Evolutionary conservation across 352 stramenopile species (phyloP).

Genomic region (Phytopythium kandeliae): DNA sequence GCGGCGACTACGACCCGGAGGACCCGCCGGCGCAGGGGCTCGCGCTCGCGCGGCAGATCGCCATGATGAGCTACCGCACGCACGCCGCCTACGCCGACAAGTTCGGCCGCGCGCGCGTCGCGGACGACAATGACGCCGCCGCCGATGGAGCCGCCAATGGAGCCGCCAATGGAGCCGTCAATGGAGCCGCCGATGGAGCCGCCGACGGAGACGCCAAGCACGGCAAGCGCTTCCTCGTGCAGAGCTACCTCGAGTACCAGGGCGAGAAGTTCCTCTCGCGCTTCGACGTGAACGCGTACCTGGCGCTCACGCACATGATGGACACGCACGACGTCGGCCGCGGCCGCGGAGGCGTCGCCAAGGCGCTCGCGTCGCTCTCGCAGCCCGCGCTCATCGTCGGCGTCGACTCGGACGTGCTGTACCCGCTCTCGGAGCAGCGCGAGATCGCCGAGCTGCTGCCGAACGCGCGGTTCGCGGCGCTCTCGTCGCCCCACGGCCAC

Average conservation of each 20-base stretch:
- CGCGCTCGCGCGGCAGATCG: slow-evolving; percentile 92
- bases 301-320: slow-evolving; percentile 95
- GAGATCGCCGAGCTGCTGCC: slow-evolving; percentile 80
- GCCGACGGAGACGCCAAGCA: slow-evolving; percentile 21
- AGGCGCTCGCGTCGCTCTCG: slow-evolving; percentile 43
- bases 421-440: slow-evolving; percentile 91
- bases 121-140: slow-evolving; percentile 14
- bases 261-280: slow-evolving; percentile 94
- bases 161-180: slow-evolving; percentile 9
- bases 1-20: slow-evolving; percentile 63
- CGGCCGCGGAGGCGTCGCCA: slow-evolving; percentile 69
- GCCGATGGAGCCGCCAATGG: slow-evolving; percentile 8
- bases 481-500: slow-evolving; percentile 91
- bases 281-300: slow-evolving; percentile 95
- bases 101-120: slow-evolving; percentile 79
- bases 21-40: slow-evolving; percentile 77
- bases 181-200: too few relatives aligned
- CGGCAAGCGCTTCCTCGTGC: slow-evolving; percentile 55
- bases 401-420: slow-evolving; percentile 94
- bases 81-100: slow-evolving; percentile 89
- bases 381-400: slow-evolving; percentile 90
- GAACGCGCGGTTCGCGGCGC: slow-evolving; percentile 80
- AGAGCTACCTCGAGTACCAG: slow-evolving; percentile 89
- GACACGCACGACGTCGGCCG: slow-evolving; percentile 94
- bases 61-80: slow-evolving; percentile 96